Conservation (phyloP, 176 grass and related monocot species). For the Metroxylon sagu region DNA sequence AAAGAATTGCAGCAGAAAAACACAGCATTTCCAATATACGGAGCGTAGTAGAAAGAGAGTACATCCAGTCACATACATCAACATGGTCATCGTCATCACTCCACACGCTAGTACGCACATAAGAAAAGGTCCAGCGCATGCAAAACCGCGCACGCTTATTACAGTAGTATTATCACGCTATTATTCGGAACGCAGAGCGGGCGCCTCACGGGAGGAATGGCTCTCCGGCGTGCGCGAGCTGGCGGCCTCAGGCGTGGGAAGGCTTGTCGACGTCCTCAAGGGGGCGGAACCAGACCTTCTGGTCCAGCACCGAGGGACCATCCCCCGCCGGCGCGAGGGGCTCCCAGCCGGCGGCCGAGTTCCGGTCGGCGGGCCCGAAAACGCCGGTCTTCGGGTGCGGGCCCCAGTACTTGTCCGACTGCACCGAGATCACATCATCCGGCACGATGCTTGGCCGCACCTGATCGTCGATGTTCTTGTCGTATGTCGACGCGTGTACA, state of each 20-base stretch:
- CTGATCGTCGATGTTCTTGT: slow-evolving; percentile 93
- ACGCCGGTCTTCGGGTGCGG: slow-evolving; percentile 84
- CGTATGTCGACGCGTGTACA: slow-evolving; percentile 69
- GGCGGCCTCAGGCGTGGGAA: slow-evolving; percentile 12
- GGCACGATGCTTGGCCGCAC: slow-evolving; percentile 62
- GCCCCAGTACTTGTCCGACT: slow-evolving; percentile 79
- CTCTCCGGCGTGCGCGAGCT: no score
- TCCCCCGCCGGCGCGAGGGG: background rate
- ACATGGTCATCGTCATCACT: no score
- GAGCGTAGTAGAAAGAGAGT: no score
- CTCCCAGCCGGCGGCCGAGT: background rate
- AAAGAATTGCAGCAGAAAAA: no score
- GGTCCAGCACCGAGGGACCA: slow-evolving; percentile 49
- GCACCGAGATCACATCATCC: slow-evolving; percentile 76
- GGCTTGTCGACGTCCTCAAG: slow-evolving; percentile 69
- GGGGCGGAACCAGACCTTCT: slow-evolving; percentile 89
- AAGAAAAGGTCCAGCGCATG: no score
- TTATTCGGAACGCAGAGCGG: no score
- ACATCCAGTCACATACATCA: no score
- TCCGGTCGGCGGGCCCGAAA: slow-evolving; percentile 45
- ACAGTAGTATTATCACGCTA: no score
- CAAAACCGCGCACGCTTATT: no score
- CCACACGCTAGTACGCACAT: no score
- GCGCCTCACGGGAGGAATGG: no score
- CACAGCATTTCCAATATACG: no score